Evolutionary conservation across 768 basidiomycete species (phyloP).

Genomic region (Rhodosporidiobolus sp.): DNA sequence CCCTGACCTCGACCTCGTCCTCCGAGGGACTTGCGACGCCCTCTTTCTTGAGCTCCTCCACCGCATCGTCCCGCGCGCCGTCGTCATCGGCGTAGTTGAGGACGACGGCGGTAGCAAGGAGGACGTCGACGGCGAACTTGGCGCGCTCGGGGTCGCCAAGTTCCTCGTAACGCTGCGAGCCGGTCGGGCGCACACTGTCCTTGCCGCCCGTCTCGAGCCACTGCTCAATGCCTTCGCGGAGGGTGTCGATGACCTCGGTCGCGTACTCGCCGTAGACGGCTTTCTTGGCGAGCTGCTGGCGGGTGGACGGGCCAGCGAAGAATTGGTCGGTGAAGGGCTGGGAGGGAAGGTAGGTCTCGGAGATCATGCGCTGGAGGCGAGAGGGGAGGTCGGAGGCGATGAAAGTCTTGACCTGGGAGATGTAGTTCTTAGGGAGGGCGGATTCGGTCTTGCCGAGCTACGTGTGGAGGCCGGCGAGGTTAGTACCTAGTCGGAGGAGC

Average conservation of each 20-base stretch:
- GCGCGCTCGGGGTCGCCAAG: neutral
- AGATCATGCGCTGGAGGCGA: constrained; percentile 1
- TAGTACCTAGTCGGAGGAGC: neutral
- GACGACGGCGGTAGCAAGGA: constrained; percentile 6
- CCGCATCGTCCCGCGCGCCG: neutral
- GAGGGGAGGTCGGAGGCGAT: neutral
- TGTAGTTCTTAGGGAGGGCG: neutral
- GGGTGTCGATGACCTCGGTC: neutral
- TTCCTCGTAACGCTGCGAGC: constrained; percentile 15
- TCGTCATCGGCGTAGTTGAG: constrained; percentile 25
- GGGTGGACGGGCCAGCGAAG: constrained; percentile 9
- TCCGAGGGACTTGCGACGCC: neutral
- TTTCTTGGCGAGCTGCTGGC: constrained; percentile 6
- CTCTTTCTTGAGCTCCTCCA: neutral
- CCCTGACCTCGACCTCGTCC: neutral
- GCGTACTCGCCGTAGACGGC: constrained; percentile 19
- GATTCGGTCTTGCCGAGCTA: constrained; percentile 13
- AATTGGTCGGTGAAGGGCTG: constrained; percentile 7
- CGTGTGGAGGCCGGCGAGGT: neutral
- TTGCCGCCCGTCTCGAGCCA: neutral
- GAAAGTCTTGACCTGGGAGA: neutral
- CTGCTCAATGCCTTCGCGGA: neutral
- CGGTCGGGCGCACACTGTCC: neutral
- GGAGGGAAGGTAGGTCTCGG: neutral
- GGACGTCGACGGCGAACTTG: constrained; percentile 18